Percentiles rank a stretch among this genome's conserved stretches.
Evolutionary conservation across 2,329 filamentous ascomycete genomes (phyloP).

Genomic region (Colletotrichum truncatum): DNA sequence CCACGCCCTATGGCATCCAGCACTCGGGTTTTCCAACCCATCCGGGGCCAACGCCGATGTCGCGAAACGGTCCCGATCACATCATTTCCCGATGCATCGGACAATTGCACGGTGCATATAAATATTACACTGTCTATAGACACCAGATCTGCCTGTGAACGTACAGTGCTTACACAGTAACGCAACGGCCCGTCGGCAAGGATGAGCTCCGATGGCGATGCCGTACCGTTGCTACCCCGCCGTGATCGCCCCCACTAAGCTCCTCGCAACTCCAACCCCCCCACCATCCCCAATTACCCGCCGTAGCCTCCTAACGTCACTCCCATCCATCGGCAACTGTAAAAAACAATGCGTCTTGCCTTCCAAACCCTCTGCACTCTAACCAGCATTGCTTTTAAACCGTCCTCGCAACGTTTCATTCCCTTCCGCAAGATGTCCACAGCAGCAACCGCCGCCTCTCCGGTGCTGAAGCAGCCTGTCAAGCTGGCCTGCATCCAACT

Average conservation of each 20-base stretch:
- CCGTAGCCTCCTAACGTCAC: conserved; percentile 4
- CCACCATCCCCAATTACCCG: not conserved
- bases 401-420: conserved; percentile 5
- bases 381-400: not conserved
- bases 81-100: conserved; percentile 22
- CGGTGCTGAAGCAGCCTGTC: conserved; percentile 77
- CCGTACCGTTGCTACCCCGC: conserved; percentile 25
- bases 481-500: conserved; percentile 87
- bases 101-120: conserved; percentile 9
- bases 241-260: conserved; percentile 13
- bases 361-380: conserved; percentile 11
- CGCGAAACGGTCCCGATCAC: conserved; percentile 6
- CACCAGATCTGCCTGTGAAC: too few species aligned
- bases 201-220: conserved; percentile 18
- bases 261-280: not conserved
- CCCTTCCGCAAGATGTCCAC: conserved; percentile 34
- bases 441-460: conserved; percentile 38
- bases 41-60: conserved; percentile 9
- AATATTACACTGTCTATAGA: conserved; percentile 2
- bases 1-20: not conserved
- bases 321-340: not conserved
- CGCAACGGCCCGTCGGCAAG: conserved; percentile 7
- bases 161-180: not conserved
- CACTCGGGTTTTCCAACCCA: not conserved
- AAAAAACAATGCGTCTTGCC: conserved; percentile 20